These are phyloP conservation scores for Neurospora africana DNA, from an alignment of 495 filamentous ascomycete species.

Conservation along the genomic window DNA sequence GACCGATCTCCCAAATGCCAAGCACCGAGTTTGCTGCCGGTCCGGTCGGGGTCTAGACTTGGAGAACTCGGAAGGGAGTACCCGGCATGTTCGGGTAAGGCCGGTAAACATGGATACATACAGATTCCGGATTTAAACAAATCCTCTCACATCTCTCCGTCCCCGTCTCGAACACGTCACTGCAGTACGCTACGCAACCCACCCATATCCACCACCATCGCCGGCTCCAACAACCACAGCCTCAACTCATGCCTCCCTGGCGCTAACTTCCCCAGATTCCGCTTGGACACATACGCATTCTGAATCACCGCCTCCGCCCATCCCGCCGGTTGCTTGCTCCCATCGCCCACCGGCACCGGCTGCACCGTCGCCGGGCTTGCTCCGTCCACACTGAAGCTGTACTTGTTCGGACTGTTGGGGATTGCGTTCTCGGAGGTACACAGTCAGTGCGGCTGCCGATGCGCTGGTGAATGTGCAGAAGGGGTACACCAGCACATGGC, in stretches of 20 bases:
- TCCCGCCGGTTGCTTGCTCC: constrained; percentile 33
- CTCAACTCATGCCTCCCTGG: constrained; percentile 40
- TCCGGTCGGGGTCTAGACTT: background rate
- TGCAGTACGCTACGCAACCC: constrained; percentile 17
- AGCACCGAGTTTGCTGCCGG: background rate
- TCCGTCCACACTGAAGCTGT: constrained; percentile 42
- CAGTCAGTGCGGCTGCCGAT: constrained; percentile 36
- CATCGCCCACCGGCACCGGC: constrained; percentile 33
- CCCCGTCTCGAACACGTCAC: background rate
- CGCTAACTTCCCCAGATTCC: constrained; percentile 27
- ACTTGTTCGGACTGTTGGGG: constrained; percentile 41
- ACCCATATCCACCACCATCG: constrained; percentile 48
- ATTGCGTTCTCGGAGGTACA: constrained; percentile 48
- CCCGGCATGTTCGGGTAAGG: background rate
- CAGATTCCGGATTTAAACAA: background rate
- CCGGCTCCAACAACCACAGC: constrained; percentile 44
- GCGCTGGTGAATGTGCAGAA: constrained; percentile 44
- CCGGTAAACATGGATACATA: background rate
- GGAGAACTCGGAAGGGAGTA: background rate
- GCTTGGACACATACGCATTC: constrained; percentile 40
- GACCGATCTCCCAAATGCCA: background rate
- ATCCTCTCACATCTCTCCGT: too few species aligned
- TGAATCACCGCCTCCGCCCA: constrained; percentile 43
- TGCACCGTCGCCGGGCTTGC: constrained; percentile 31
- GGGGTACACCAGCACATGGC: constrained; percentile 44